Evolutionary conservation across 352 stramenopile genomes (phyloP), one percentile per base, ranked within the genome.

Genomic region (Blastocystis hominis): DNA sequence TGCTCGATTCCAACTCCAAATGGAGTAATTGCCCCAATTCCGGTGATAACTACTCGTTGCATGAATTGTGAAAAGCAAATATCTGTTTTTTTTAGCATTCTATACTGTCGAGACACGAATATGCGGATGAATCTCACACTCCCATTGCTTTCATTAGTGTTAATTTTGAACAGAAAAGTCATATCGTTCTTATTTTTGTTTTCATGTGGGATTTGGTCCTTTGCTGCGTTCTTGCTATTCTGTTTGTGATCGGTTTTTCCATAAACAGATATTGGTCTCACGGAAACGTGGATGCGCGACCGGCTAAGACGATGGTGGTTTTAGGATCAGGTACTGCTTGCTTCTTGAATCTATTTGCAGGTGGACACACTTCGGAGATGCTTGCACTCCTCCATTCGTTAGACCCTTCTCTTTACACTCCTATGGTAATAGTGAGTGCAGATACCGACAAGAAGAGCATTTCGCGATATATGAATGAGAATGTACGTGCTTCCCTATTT

Each of bases 291-390:
- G 24, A 50, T 30, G n/a, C 38, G 40, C 15, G n/a, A 36, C 77
- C 62, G 3, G 54, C 36, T 2, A 87, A 87, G 50, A 78, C 66
- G 17, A 87, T 87, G 77, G 44, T 87, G 10, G 77, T 87, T 47
- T 24, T 87, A 13, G 77, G 77, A 10, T 78, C 62, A 3, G 77
- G 91, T 91, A 17, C 91, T 89, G 17, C 42, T 6, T 20, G 4
- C 0, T 59, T 20, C 2, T 54, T 30, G 2, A 44, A 17, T 76
- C n/a, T 15, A 42, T 24, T 13, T 3, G 46, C 77, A 42, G 91
- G 91, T 34, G 95, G 95, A 53, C 95, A 98, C 90, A 98, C 94
- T 40, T 97, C 94, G 34, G 95, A 98, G 92, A 95, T 97, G 92
- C 90, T 97, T 34, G 94, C 94, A 88, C 91, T 98, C 79, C 93